These are phyloP conservation scores for Ensete ventricosum DNA, from an alignment of 176 grass and related monocot species.

Conservation along the genomic window DNA sequence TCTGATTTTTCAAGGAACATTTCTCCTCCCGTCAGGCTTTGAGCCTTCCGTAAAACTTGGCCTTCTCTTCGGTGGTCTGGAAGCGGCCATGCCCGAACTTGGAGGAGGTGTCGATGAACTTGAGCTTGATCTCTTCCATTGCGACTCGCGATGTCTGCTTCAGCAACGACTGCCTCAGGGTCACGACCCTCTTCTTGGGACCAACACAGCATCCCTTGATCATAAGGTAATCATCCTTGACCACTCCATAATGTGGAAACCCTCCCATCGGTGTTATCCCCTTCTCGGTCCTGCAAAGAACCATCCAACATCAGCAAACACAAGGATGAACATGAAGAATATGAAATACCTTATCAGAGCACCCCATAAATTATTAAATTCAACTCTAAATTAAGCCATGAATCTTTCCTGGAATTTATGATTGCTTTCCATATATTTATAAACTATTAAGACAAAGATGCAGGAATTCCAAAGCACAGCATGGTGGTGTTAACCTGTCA, in stretches of 20 bases:
- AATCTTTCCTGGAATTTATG: background rate
- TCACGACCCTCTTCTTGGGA: conserved; percentile 85
- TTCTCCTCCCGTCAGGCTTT: conserved; percentile 23
- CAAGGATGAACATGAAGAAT: background rate
- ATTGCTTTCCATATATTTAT: no score
- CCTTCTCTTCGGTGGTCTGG: conserved; percentile 92
- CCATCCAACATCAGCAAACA: background rate
- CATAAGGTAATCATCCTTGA: conserved; percentile 86
- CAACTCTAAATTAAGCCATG: no score
- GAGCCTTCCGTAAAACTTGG: conserved; percentile 64
- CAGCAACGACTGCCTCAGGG: conserved; percentile 71
- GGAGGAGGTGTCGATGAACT: conserved; percentile 88
- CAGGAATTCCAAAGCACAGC: background rate
- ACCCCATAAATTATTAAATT: no score
- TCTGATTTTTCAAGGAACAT: background rate
- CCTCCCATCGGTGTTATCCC: conserved; percentile 91
- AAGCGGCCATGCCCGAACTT: conserved; percentile 94
- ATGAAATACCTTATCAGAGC: background rate
- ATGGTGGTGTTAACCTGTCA: conserved; percentile 30
- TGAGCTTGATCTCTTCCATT: conserved; percentile 90
- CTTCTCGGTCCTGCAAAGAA: conserved; percentile 66
- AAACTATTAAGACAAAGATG: background rate
- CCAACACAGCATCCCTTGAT: conserved; percentile 87
- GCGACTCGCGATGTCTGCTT: conserved; percentile 74
- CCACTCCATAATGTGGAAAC: conserved; percentile 81